Base-by-base conservation (phyloP, 257 asterid species). In the Solanum appendiculatum region DNA sequence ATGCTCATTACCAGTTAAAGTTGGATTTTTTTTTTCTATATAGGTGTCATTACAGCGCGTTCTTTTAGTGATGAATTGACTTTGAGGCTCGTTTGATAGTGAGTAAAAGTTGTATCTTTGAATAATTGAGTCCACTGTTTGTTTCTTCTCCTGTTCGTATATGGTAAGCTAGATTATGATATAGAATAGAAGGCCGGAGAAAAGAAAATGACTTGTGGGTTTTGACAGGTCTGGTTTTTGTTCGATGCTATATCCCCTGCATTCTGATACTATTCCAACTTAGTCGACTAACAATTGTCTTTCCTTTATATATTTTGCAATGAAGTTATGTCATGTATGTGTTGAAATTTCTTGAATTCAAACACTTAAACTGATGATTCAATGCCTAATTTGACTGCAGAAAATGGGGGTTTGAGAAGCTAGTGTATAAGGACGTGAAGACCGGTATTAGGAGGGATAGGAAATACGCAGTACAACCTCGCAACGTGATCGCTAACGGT, bases 391-490 rank as follows among this genome's bases (percentile, higher is more conserved):
- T 34, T 44, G 64, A 31, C 25, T 86, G 42, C 86, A 95, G 98
- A 93, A 94, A 95, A 90, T 95, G 98, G 98, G 98, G 98, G 44
- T 94, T 95, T 56, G 98, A 95, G 94, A 95, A 95, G 91, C 92
- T 95, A 16, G 98, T 95, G 82, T 95, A 89, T 91, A 93, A 87
- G 74, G 96, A 95, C 33, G 94, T 92, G 88, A 94, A 91, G 91
- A 91, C 80, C 39, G 97, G 96, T 3, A 75, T 90, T 3, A 85
- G 97, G 80, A 91, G 95, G 84, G 97, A 95, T 87, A 89, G 98
- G 1, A 95, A 95, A 87, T 95, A 95, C 60, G 97, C 95, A 0
- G 93, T 94, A 81, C 98, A 95, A 88, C 96, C 98, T 42, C 93
- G 94, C 11, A 94, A 89, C 13, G 97, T 93, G 88, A 89, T 92